Evolutionary conservation across 1,284 basidiomycete species (phyloP).

Genomic region (Lignosus rhinocerotis): DNA sequence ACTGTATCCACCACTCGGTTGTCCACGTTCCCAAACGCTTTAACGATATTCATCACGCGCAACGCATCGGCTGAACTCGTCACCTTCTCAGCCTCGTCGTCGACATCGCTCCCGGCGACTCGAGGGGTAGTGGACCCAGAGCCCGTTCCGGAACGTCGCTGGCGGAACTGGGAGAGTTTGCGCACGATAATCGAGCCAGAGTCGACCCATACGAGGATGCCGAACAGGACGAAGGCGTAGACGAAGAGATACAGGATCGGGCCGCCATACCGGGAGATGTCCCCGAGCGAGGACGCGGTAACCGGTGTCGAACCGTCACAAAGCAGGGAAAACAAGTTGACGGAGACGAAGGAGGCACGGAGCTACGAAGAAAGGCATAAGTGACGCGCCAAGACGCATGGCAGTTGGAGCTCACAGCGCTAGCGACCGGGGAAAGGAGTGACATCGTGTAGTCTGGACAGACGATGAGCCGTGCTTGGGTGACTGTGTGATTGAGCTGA

Average conservation of each 20-base stretch:
- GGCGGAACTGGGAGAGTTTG: conserved; percentile 10
- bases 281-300: conserved; percentile 47
- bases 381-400: not conserved
- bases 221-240: conserved; percentile 53
- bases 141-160: conserved; percentile 4
- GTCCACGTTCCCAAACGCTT: conserved; percentile 49
- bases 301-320: conserved; percentile 60
- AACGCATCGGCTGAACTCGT: conserved; percentile 54
- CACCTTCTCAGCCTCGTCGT: conserved; percentile 53
- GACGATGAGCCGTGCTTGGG: not conserved
- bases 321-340: conserved; percentile 77
- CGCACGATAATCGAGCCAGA: conserved; percentile 52
- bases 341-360: conserved; percentile 68
- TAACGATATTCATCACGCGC: conserved; percentile 66
- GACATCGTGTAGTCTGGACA: conserved; percentile 64
- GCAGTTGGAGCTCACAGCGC: conserved; percentile 50
- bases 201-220: conserved; percentile 61
- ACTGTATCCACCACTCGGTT: conserved; percentile 74
- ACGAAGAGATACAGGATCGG: conserved; percentile 76
- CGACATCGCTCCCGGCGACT: conserved; percentile 44
- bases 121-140: conserved; percentile 8
- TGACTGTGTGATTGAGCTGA: not conserved
- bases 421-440: conserved; percentile 67
- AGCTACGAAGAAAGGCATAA: conserved; percentile 34
- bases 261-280: conserved; percentile 66